Evolutionary conservation across 306 rosid species (phyloP), one percentile per base, ranked within the genome.

Genomic region (Mucuna pruriens): DNA sequence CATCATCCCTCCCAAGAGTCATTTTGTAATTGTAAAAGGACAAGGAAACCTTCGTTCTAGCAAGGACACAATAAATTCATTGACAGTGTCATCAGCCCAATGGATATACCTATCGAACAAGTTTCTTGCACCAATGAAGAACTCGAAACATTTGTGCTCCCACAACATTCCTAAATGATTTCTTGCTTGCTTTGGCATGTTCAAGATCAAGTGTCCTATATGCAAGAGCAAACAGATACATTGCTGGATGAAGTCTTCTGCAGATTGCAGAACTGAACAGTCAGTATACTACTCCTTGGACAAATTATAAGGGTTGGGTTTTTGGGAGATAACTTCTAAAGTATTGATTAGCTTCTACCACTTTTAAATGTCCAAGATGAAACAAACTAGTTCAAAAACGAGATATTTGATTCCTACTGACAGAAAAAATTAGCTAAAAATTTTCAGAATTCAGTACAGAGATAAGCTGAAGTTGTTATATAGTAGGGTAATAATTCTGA

Each of bases 241-340:
- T 90, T 22, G 98, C 97, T 61, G 98, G 98, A 82, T 92, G 98
- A 74, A 95, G 91, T 85, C 98, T 91, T 89, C 98, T 95, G 92
- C 89, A 81, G 38, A 83, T 72, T 77, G 75, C 38, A 77, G 10
- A 57, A 76, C 81, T 72, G 76, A 62, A 80, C 23, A 25, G 77
- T 89, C 62, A 83, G 87, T 46, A 65, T 71, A 44, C 45, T 71
- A 44, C 45, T 68, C 8, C 76, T 76, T 16, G 65, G 58, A 39
- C 52, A 80, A 80, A 85, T 60, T 57, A 63, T 63, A 36, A 42
- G 42, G 46, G 77, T 51, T 22, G 39, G 29, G 17, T 63, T 3
- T 46, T 57, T n/a, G 38, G 29, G 39, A 31, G 49, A 65, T 49
- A 42, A 40, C 51, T 73, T 86, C 33, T 23, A 79, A 82, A 70